Evolutionary conservation across 139 green algal species (phyloP).

Genomic region (Chlorella sp.): DNA sequence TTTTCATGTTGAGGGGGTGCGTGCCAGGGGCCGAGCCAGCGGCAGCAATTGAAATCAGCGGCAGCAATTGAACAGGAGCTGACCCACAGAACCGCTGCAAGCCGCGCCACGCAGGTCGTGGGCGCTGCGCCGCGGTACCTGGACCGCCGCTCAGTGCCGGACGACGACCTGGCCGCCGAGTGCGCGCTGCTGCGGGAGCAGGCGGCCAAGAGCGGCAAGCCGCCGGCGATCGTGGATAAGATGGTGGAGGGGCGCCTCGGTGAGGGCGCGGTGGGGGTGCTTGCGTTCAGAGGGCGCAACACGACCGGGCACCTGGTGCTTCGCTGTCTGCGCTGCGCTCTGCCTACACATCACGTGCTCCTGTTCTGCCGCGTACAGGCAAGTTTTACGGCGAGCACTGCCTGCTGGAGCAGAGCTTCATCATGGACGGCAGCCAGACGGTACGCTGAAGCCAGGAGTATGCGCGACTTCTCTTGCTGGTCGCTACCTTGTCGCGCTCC

Average conservation of each 20-base stretch:
- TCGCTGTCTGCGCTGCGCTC: no score
- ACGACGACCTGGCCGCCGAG: no score
- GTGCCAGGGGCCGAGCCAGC: background rate
- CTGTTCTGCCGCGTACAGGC: no score
- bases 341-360: no score
- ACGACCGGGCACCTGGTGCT: no score
- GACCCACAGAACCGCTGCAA: no score
- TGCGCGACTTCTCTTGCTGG: background rate
- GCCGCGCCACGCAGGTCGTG: slow-evolving; percentile 75
- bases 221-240: slow-evolving; percentile 75
- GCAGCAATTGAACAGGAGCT: background rate
- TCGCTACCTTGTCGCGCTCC: background rate
- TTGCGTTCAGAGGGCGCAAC: no score
- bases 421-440: slow-evolving; percentile 71
- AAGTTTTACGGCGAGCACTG: slow-evolving; percentile 76
- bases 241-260: slow-evolving; percentile 81
- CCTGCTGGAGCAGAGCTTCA: slow-evolving; percentile 78
- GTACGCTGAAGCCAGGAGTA: slow-evolving; percentile 32
- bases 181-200: slow-evolving; percentile 49
- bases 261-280: no score
- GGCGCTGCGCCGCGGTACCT: slow-evolving; percentile 68
- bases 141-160: slow-evolving; percentile 41
- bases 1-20: no score
- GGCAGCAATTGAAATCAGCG: background rate
- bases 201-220: slow-evolving; percentile 64